Percentiles rank a stretch among this genome's conserved stretches.
These are phyloP conservation scores for Iberis pinnata DNA, from an alignment of 345 rosid genomes.

Conservation along the genomic window DNA sequence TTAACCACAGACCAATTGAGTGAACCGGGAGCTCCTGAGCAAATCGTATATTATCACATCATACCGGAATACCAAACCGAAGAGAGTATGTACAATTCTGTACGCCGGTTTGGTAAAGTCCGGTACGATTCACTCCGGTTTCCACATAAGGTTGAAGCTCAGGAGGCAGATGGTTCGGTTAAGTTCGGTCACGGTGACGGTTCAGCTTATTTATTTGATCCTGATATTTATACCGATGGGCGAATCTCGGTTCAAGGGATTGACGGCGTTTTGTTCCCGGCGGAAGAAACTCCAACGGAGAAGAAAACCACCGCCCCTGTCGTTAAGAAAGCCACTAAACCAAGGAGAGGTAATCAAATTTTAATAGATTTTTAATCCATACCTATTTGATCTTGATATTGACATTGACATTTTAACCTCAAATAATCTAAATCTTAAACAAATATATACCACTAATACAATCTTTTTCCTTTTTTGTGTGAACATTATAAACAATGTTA, in stretches of 20 bases:
- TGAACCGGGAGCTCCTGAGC: conserved; percentile 81
- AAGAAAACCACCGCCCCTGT: conserved; percentile 31
- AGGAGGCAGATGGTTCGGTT: conserved; percentile 59
- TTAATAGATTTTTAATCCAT: neutral
- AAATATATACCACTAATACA: conserved; percentile 2
- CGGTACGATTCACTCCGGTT: conserved; percentile 63
- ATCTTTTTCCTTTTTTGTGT: neutral
- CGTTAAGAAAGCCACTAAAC: conserved; percentile 33
- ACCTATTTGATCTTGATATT: no score
- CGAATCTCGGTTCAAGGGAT: conserved; percentile 78
- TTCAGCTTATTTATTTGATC: conserved; percentile 50
- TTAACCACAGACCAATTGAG: conserved; percentile 63
- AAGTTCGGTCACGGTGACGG: conserved; percentile 47
- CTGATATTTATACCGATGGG: conserved; percentile 74
- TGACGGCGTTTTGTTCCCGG: conserved; percentile 61
- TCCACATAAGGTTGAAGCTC: conserved; percentile 63
- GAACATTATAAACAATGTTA: neutral
- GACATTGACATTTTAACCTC: conserved; percentile 17
- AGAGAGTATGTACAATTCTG: conserved; percentile 79
- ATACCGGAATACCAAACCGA: conserved; percentile 80
- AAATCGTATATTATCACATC: conserved; percentile 57
- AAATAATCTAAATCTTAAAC: neutral
- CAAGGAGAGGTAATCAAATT: conserved; percentile 56
- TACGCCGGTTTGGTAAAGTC: conserved; percentile 60
- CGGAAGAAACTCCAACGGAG: conserved; percentile 34